Conservation (phyloP, 2,329 filamentous ascomycete genomes). For the Epichloe uncinata region DNA sequence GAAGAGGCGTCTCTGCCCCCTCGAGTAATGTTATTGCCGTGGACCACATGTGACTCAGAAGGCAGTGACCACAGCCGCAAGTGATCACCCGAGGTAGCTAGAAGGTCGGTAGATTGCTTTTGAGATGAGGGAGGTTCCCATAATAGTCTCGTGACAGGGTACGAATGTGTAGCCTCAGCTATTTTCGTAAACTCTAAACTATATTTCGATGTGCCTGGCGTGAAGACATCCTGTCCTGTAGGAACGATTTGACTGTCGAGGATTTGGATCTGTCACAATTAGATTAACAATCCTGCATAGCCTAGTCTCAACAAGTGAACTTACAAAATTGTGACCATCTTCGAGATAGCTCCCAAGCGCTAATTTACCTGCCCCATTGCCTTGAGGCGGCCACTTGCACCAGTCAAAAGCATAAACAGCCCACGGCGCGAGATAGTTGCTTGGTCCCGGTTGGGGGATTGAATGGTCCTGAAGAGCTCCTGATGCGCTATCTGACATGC, state of each 20-base stretch:
- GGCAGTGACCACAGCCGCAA: conserved; percentile 88
- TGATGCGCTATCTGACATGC: conserved; percentile 56
- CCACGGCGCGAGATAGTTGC: conserved; percentile 91
- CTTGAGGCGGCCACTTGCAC: conserved; percentile 92
- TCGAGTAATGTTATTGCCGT: conserved; percentile 55
- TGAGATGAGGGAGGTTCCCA: conserved; percentile 94
- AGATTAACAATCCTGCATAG: background rate
- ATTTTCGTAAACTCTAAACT: conserved; percentile 84
- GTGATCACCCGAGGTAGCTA: conserved; percentile 92
- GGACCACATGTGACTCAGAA: conserved; percentile 41
- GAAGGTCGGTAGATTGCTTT: conserved; percentile 87
- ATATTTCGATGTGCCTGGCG: conserved; percentile 57
- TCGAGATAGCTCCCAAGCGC: conserved; percentile 93
- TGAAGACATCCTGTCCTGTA: conserved; percentile 54
- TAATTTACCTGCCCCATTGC: conserved; percentile 74
- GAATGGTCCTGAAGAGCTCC: conserved; percentile 54
- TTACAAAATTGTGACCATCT: conserved; percentile 94
- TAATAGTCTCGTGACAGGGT: conserved; percentile 85
- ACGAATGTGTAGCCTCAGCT: conserved; percentile 94
- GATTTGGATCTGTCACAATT: conserved; percentile 69
- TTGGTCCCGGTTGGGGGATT: conserved; percentile 55
- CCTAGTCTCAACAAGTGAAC: conserved; percentile 14
- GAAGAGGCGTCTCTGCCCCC: conserved; percentile 42
- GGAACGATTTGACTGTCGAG: conserved; percentile 71
- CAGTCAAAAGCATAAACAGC: conserved; percentile 94